Conservation (phyloP, 1,284 basidiomycete genomes). For the Phylloporus sp. region DNA sequence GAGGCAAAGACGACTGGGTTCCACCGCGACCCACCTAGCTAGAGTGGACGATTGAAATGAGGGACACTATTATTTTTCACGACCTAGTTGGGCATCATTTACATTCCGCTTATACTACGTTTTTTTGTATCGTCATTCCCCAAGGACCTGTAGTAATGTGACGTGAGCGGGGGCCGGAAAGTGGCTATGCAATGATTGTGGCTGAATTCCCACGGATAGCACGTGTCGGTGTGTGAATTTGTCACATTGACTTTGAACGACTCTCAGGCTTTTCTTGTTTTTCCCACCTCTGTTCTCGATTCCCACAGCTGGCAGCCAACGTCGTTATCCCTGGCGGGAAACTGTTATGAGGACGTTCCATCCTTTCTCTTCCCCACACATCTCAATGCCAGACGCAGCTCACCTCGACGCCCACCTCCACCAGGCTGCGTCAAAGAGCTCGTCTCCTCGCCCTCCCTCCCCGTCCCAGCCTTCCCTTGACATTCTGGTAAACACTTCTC, state of each 20-base stretch:
- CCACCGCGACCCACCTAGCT: conserved; percentile 42
- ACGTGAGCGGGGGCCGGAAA: neutral
- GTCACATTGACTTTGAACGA: conserved; percentile 36
- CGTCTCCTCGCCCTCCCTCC: conserved; percentile 47
- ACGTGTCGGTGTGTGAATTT: conserved; percentile 41
- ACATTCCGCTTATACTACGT: conserved; percentile 17
- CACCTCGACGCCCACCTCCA: conserved; percentile 47
- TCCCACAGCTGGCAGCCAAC: conserved; percentile 50
- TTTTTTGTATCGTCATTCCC: neutral
- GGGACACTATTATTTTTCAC: conserved; percentile 30
- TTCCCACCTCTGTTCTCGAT: conserved; percentile 48
- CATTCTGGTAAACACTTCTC: conserved; percentile 50
- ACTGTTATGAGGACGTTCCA: conserved; percentile 50
- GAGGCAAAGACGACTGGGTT: conserved; percentile 30
- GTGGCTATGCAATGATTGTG: conserved; percentile 31
- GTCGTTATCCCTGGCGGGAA: conserved; percentile 49
- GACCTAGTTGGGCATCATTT: conserved; percentile 23
- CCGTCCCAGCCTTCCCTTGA: conserved; percentile 49
- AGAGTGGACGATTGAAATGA: conserved; percentile 26
- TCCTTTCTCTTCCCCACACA: conserved; percentile 51
- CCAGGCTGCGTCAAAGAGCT: conserved; percentile 45
- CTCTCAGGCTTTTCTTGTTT: conserved; percentile 45
- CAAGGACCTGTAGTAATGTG: neutral
- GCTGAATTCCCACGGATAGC: conserved; percentile 39
- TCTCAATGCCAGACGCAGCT: conserved; percentile 53